Percentiles rank a stretch among this genome's conserved stretches.
These are phyloP conservation scores for Venturia effusa DNA, from an alignment of 2,329 filamentous ascomycete genomes.

Conservation along the genomic window DNA sequence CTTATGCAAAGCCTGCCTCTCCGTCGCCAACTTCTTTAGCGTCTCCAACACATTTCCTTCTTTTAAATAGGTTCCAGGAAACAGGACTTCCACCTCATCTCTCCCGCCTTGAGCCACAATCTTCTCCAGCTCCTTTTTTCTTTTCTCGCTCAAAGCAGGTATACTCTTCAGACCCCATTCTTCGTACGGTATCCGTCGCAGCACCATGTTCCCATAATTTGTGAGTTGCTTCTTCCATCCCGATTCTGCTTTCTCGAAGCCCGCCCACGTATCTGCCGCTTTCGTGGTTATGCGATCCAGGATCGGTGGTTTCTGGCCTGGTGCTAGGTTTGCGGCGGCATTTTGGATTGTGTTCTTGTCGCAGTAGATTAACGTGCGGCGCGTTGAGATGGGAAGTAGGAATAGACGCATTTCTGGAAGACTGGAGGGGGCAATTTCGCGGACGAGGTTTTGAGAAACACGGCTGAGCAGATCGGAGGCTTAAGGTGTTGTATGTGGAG, in stretches of 20 bases:
- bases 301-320: not conserved
- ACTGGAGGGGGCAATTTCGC: not conserved
- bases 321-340: constrained; percentile 3
- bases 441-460: not conserved
- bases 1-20: constrained; percentile 68
- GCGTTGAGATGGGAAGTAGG: constrained; percentile 84
- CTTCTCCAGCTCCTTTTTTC: not conserved
- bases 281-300: constrained; percentile 57
- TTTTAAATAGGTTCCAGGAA: constrained; percentile 60
- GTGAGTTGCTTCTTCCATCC: constrained; percentile 88
- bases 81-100: constrained; percentile 55
- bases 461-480: not conserved
- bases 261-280: constrained; percentile 67
- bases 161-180: constrained; percentile 98
- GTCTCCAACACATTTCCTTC: constrained; percentile 51
- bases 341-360: constrained; percentile 52
- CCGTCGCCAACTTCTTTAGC: constrained; percentile 62
- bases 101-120: not conserved
- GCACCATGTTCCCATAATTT: constrained; percentile 71
- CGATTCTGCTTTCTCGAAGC: constrained; percentile 73
- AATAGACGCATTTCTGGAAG: constrained; percentile 67
- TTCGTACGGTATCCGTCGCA: constrained; percentile 84
- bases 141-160: constrained; percentile 48
- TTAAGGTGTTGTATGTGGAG: not conserved
- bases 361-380: constrained; percentile 85